Evolutionary conservation across 1,284 basidiomycete species (phyloP).

Genomic region (Rhizopogon parksii): DNA sequence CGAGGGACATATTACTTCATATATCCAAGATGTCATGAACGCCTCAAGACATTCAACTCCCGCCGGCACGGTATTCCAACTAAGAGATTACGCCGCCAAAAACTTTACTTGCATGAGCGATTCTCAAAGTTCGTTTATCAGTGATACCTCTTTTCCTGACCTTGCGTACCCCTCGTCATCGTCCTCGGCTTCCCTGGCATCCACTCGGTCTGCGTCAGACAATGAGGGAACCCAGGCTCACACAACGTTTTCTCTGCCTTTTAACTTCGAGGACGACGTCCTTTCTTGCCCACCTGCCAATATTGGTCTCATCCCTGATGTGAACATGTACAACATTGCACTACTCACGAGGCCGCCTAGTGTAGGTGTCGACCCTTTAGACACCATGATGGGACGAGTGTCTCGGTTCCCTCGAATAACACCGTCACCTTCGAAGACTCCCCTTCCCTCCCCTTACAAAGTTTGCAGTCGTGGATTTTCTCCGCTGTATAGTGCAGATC

Average conservation of each 20-base stretch:
- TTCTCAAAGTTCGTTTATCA: not conserved
- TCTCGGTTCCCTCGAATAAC: not conserved
- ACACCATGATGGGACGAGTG: conserved; percentile 33
- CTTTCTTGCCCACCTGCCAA: conserved; percentile 11
- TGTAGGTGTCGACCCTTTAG: conserved; percentile 40
- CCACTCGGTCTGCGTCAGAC: not conserved
- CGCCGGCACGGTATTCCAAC: not conserved
- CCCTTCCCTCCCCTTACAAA: not conserved
- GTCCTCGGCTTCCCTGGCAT: not conserved
- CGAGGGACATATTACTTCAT: not conserved
- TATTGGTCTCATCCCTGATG: conserved; percentile 36
- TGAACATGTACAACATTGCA: conserved; percentile 35
- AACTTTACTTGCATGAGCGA: not conserved
- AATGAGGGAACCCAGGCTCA: not conserved
- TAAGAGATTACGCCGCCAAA: not conserved
- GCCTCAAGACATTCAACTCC: not conserved
- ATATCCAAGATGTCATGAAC: not conserved
- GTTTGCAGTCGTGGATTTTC: not conserved
- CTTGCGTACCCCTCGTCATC: not conserved
- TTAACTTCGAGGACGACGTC: not conserved
- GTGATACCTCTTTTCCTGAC: not conserved
- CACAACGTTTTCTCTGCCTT: not conserved
- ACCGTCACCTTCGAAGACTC: not conserved
- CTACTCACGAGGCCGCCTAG: conserved; percentile 19
- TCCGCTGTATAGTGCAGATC: not conserved